These are phyloP conservation scores for Kwoniella heveanensis DNA, from an alignment of 768 basidiomycete species.

Conservation along the genomic window DNA sequence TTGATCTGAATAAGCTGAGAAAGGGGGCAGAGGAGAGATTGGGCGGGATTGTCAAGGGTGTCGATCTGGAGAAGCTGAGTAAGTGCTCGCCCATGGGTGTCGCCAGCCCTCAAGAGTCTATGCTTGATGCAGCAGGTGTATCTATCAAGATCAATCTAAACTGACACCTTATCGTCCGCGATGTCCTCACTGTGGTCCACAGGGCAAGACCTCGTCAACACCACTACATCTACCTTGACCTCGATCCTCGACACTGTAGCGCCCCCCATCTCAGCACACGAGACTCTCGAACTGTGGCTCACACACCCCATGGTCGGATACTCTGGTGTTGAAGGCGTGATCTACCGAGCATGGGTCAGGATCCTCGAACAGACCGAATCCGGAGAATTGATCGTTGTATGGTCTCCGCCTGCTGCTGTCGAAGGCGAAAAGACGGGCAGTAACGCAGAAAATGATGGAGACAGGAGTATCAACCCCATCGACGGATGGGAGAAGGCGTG, in stretches of 20 bases:
- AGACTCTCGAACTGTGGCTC: constrained; percentile 93
- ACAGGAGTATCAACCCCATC: constrained; percentile 75
- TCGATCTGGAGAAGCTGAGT: constrained; percentile 90
- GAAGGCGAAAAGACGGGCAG: constrained; percentile 4
- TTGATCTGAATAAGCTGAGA: constrained; percentile 59
- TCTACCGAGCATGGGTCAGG: constrained; percentile 68
- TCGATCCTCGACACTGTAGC: constrained; percentile 95
- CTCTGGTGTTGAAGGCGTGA: constrained; percentile 90
- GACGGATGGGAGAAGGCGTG: constrained; percentile 81
- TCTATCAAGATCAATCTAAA: no score
- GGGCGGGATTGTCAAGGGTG: constrained; percentile 66
- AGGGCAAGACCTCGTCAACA: constrained; percentile 88
- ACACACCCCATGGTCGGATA: constrained; percentile 97
- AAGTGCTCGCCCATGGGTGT: no score
- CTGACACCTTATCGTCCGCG: no score
- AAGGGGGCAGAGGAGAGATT: constrained; percentile 47
- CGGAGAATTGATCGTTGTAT: constrained; percentile 47
- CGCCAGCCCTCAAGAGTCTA: no score
- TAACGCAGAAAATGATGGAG: constrained; percentile 40
- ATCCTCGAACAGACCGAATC: constrained; percentile 58
- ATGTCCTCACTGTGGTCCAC: no score
- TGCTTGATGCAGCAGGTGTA: no score
- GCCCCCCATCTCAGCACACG: constrained; percentile 96
- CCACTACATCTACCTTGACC: constrained; percentile 81
- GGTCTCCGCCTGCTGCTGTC: constrained; percentile 33